Percentiles rank a stretch among this genome's conserved stretches.
phyloP scores from a whole-genome alignment of 192 early-diverging fungal species.

The Chytriomyces hyalinus region DNA sequence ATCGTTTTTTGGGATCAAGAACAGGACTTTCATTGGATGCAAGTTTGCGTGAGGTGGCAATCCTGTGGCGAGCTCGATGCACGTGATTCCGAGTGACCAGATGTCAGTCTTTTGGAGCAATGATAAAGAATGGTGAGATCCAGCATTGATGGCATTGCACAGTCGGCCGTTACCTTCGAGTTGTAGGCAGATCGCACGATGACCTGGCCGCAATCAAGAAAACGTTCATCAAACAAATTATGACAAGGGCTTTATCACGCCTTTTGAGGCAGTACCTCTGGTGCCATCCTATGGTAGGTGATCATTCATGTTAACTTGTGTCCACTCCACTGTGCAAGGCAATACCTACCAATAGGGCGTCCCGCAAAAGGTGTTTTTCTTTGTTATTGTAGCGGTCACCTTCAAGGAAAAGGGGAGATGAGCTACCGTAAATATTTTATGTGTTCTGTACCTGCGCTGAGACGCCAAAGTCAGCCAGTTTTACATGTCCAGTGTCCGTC shows the following conservation, averaged over 20 bases:
- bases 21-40: conserved; percentile 67
- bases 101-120: conserved; percentile 81
- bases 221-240: neutral
- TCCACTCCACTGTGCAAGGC: neutral
- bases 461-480: conserved; percentile 92
- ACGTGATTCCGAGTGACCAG: conserved; percentile 97
- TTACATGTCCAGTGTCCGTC: conserved; percentile 16
- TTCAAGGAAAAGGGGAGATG: conserved; percentile 41
- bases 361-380: conserved; percentile 97
- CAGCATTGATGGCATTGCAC: neutral
- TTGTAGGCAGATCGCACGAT: conserved; percentile 27
- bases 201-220: neutral
- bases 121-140: neutral
- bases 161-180: neutral
- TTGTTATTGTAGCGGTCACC: conserved; percentile 83
- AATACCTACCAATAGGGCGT: conserved; percentile 78
- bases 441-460: conserved; percentile 75
- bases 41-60: conserved; percentile 34
- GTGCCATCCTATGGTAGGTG: conserved; percentile 2
- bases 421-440: neutral
- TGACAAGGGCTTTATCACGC: neutral
- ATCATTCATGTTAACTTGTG: neutral
- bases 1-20: conserved; percentile 90
- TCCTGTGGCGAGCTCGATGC: conserved; percentile 91
- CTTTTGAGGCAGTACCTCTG: conserved; percentile 1